A percentile compares a stretch with the other conserved stretches of the same genome.
phyloP scores from a whole-genome alignment of 176 grass and related monocot species.

The Aegilops tauschii region DNA sequence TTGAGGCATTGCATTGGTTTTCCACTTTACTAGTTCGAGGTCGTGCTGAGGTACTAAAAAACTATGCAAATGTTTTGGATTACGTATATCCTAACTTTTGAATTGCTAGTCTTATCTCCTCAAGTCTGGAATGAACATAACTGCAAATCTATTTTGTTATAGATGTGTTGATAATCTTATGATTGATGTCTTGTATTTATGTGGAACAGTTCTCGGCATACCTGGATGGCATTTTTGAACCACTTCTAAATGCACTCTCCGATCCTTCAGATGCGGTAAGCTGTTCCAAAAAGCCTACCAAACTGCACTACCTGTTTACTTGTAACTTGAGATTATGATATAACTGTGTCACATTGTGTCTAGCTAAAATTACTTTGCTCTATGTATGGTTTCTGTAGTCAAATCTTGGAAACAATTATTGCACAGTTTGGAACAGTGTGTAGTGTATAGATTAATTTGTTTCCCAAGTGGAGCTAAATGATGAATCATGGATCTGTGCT shows the following conservation, averaged over 20 bases:
- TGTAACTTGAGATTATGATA: neutral
- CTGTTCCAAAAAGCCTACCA: conserved; percentile 30
- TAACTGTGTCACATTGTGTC: neutral
- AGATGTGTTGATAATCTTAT: neutral
- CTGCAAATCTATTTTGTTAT: conserved; percentile 16
- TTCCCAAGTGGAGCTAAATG: conserved; percentile 7
- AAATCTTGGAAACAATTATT: conserved; percentile 20
- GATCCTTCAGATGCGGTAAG: conserved; percentile 89
- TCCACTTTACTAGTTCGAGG: conserved; percentile 62
- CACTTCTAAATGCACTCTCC: conserved; percentile 88
- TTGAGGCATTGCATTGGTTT: conserved; percentile 93
- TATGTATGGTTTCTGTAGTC: neutral
- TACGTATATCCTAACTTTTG: neutral
- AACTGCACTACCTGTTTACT: conserved; percentile 7
- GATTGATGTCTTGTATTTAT: conserved; percentile 31
- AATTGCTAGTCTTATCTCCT: conserved; percentile 22
- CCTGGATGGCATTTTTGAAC: conserved; percentile 74
- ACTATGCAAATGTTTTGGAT: conserved; percentile 4
- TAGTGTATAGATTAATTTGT: conserved; percentile 18
- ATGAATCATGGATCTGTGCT: neutral
- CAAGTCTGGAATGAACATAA: conserved; percentile 1
- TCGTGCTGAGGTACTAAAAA: conserved; percentile 68
- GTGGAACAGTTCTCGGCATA: conserved; percentile 83
- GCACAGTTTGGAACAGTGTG: neutral
- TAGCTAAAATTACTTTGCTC: conserved; percentile 6